Evolutionary conservation across 495 filamentous ascomycete species (phyloP).

Genomic region (Collariella sp.): DNA sequence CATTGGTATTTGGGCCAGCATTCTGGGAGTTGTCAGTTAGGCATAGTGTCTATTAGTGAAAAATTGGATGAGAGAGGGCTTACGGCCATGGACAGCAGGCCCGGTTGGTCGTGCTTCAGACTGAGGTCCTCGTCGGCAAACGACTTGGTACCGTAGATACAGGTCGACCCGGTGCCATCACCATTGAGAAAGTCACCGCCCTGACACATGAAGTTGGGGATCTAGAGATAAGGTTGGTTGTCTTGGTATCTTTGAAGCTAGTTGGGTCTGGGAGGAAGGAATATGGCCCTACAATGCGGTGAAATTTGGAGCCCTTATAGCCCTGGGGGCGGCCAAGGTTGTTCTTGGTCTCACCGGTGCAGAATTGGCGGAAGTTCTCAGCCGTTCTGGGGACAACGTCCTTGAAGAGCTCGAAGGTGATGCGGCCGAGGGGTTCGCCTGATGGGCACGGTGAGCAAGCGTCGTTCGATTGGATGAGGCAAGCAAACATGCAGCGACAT

Average conservation of each 20-base stretch:
- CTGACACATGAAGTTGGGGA: constrained; percentile 93
- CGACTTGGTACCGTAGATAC: constrained; percentile 74
- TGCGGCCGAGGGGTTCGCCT: constrained; percentile 86
- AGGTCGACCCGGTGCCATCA: constrained; percentile 80
- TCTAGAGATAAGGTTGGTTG: constrained; percentile 41
- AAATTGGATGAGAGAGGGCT: neutral
- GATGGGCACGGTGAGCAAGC: neutral
- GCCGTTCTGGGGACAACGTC: constrained; percentile 78
- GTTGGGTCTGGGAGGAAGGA: neutral
- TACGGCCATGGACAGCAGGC: constrained; percentile 90
- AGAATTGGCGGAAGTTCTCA: constrained; percentile 96
- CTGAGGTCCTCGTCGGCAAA: constrained; percentile 89
- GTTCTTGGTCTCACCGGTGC: constrained; percentile 87
- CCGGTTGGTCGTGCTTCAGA: constrained; percentile 66
- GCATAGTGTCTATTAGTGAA: neutral
- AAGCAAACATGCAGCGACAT: constrained; percentile 23
- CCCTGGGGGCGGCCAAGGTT: constrained; percentile 72
- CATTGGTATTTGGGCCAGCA: constrained; percentile 87
- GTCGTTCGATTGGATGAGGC: neutral
- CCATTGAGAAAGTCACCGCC: constrained; percentile 95
- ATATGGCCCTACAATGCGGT: constrained; percentile 71
- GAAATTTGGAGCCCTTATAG: constrained; percentile 91
- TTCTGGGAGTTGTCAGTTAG: constrained; percentile 48
- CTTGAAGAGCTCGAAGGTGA: constrained; percentile 90
- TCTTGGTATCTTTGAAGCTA: no score